Base-by-base conservation (phyloP, 495 filamentous ascomycete species). In the Aspergillus wentii region DNA sequence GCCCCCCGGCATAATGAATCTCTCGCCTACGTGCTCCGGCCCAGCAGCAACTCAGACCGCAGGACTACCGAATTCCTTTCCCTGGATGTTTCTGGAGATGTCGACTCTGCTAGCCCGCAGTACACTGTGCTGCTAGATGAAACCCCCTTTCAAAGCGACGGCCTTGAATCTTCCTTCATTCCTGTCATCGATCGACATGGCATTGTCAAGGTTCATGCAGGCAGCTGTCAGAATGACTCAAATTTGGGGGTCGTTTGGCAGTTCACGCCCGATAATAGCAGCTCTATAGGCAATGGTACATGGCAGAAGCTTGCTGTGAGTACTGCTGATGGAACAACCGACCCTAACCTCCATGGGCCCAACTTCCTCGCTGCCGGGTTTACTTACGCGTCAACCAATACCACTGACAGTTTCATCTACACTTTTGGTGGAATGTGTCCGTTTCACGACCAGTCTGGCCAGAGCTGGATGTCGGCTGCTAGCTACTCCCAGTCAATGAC, bases 381-480 rank as follows among this genome's bases (percentile, higher is more conserved):
- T 38, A 62, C 74, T 21, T 95, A 86, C 63, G 81, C 85, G 3
- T 54, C 68, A 2, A 67, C 72, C 10, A 68, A 76, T 66, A 49
- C 71, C 47, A 46, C 57, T 44, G 37, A 69, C 51, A 62, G 50
- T 22, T 54, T 57, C n/a, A 63, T 87, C 22, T 94, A 85, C 52
- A 53, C 82, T 33, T 94, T 92, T 65, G 89, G 86, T 23, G 89
- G 89, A 33, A 92, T 94, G 89, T 95, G 89, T 51, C 85, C 87
- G 0, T 69, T 59, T 17, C 42, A 61, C 9, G 65, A 63, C 22
- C 49, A 64, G 3, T 51, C 56, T 5, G 64, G 66, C 8, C 43
- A 46, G 4, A 54, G 64, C 13, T 82, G 82, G 75, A 72, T 83
- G 26, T 71, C 75, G 10, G 52, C 71, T 1, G 86, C 85, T 0